A percentile compares a stretch with the other conserved stretches of the same genome.
These are phyloP conservation scores for Solanum paucissectum DNA, from an alignment of 257 asterid genomes.

Conservation along the genomic window DNA sequence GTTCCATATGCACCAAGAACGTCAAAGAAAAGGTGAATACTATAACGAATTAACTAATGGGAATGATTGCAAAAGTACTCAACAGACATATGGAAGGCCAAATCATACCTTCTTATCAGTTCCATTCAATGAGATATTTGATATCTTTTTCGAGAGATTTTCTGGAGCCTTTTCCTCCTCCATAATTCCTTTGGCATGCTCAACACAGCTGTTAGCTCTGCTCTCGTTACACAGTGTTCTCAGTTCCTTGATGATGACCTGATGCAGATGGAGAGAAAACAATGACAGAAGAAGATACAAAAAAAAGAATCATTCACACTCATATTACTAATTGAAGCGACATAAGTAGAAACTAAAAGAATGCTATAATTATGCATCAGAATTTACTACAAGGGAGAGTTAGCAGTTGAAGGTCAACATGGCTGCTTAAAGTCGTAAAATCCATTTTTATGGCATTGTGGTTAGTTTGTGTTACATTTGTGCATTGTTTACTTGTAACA, in stretches of 20 bases:
- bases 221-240: slow-evolving; percentile 48
- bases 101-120: slow-evolving; percentile 53
- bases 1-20: not conserved
- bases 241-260: slow-evolving; percentile 61
- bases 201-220: slow-evolving; percentile 74
- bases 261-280: slow-evolving; percentile 8
- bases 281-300: not conserved
- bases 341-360: not conserved
- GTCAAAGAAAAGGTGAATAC: not conserved
- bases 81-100: not conserved
- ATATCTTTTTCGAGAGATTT: slow-evolving; percentile 61
- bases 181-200: slow-evolving; percentile 82
- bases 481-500: not conserved
- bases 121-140: slow-evolving; percentile 56
- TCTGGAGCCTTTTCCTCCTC: slow-evolving; percentile 91
- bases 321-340: not conserved
- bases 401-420: not conserved
- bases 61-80: not conserved
- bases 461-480: not conserved
- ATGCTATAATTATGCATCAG: not conserved
- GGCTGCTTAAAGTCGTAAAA: not conserved
- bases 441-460: not conserved
- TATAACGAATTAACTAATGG: not conserved
- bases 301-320: not conserved
- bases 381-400: not conserved